Conservation (phyloP, 2,329 filamentous ascomycete genomes). For the Fusarium lateritium region DNA sequence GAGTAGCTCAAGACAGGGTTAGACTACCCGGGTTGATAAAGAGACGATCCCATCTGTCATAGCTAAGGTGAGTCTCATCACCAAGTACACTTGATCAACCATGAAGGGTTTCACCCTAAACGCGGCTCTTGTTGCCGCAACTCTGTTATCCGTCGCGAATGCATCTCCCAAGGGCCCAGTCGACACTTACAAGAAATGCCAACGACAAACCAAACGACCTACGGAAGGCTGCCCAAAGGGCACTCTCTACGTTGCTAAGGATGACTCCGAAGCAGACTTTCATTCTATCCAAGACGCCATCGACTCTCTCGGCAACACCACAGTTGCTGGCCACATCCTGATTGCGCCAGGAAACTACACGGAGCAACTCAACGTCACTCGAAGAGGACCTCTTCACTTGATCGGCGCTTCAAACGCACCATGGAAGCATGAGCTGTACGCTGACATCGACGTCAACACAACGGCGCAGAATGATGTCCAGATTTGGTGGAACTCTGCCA, state of each 20-base stretch:
- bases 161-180: slow-evolving; percentile 24
- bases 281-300: slow-evolving; percentile 59
- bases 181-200: slow-evolving; percentile 42
- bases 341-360: slow-evolving; percentile 72
- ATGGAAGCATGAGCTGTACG: slow-evolving; percentile 50
- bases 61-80: background rate
- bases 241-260: slow-evolving; percentile 60
- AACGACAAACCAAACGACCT: slow-evolving; percentile 32
- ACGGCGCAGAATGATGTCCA: slow-evolving; percentile 63
- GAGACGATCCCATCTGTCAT: background rate
- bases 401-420: slow-evolving; percentile 69
- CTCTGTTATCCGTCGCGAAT: background rate
- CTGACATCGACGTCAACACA: slow-evolving; percentile 61
- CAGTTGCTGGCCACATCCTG: slow-evolving; percentile 61
- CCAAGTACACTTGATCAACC: background rate
- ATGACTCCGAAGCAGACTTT: slow-evolving; percentile 55
- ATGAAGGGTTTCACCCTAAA: slow-evolving; percentile 22
- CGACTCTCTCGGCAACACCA: slow-evolving; percentile 54
- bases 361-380: slow-evolving; percentile 77
- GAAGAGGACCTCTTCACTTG: slow-evolving; percentile 71
- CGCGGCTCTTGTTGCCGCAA: background rate
- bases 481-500: slow-evolving; percentile 71
- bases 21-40: background rate
- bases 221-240: slow-evolving; percentile 56
- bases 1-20: background rate